phyloP scores from a whole-genome alignment of 1,139 yeast genomes.

The Yamadazyma spencermartinsiae region DNA sequence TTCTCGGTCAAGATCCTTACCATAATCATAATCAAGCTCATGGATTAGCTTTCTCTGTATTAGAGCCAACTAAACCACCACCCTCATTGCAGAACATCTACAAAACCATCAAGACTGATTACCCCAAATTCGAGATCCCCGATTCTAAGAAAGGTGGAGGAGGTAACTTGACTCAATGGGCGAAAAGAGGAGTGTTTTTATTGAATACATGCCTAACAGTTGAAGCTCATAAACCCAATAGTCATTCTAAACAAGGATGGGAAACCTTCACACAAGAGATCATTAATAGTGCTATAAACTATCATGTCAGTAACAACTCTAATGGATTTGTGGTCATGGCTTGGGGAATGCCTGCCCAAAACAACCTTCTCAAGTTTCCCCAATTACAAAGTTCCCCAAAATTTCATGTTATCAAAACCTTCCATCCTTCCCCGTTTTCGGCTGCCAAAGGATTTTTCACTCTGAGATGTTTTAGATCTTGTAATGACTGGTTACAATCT shows the following conservation, averaged over 20 bases:
- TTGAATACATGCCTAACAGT: conserved; percentile 90
- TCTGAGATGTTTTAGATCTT: conserved; percentile 65
- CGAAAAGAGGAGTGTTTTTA: conserved; percentile 82
- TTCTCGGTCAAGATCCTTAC: conserved; percentile 96
- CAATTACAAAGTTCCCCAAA: conserved; percentile 19
- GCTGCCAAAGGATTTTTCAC: conserved; percentile 84
- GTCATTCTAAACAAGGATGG: conserved; percentile 94
- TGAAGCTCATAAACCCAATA: conserved; percentile 88
- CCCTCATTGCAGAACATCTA: conserved; percentile 89
- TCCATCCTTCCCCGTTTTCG: conserved; percentile 93
- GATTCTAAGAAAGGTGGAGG: conserved; percentile 44
- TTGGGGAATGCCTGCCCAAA: conserved; percentile 96
- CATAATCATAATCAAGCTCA: conserved; percentile 94
- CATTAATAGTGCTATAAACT: conserved; percentile 47
- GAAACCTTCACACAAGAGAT: conserved; percentile 81
- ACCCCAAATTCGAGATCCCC: conserved; percentile 67
- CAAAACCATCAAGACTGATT: conserved; percentile 72
- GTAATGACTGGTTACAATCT: conserved; percentile 70
- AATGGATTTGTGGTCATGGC: conserved; percentile 76
- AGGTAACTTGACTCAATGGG: conserved; percentile 84
- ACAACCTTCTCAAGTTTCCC: conserved; percentile 51
- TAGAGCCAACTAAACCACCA: conserved; percentile 81
- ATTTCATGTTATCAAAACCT: conserved; percentile 63
- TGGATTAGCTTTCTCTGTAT: conserved; percentile 91
- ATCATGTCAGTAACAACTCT: conserved; percentile 28